Conservation (phyloP, 2,329 filamentous ascomycete genomes). For the Clarireedia monteithiana region DNA sequence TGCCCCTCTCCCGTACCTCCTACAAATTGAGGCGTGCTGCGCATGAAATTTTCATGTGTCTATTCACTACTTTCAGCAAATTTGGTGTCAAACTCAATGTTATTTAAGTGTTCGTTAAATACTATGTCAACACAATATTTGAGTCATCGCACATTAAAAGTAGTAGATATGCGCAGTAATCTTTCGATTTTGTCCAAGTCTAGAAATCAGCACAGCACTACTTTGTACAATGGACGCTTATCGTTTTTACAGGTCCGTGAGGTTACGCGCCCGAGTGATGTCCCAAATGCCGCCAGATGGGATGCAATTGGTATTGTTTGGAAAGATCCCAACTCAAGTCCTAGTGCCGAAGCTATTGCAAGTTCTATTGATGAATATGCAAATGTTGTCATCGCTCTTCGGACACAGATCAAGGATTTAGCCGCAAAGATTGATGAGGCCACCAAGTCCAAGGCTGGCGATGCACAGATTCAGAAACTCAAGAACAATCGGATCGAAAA, state of each 20-base stretch:
- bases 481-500: constrained; percentile 37
- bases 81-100: too few relatives aligned
- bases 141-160: too few relatives aligned
- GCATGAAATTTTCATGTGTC: not conserved
- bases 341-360: constrained; percentile 22
- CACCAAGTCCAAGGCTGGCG: constrained; percentile 12
- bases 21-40: not conserved
- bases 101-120: too few relatives aligned
- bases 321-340: constrained; percentile 31
- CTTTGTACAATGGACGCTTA: not conserved
- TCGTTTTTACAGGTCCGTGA: constrained; percentile 23
- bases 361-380: constrained; percentile 28
- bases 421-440: constrained; percentile 24
- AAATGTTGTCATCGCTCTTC: constrained; percentile 24
- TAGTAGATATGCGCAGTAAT: too few relatives aligned
- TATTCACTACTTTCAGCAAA: too few relatives aligned
- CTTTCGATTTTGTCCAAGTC: too few relatives aligned
- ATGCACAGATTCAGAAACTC: constrained; percentile 30
- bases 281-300: constrained; percentile 43
- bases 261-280: constrained; percentile 33
- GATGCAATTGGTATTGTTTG: constrained; percentile 45
- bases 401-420: constrained; percentile 25
- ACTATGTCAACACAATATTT: too few relatives aligned
- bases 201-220: too few relatives aligned
- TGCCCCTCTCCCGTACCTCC: not conserved